A percentile compares a stretch with the other conserved stretches of the same genome.
Conservation (phyloP, 2,329 filamentous ascomycete species). For the Rhynchosporium secalis region DNA sequence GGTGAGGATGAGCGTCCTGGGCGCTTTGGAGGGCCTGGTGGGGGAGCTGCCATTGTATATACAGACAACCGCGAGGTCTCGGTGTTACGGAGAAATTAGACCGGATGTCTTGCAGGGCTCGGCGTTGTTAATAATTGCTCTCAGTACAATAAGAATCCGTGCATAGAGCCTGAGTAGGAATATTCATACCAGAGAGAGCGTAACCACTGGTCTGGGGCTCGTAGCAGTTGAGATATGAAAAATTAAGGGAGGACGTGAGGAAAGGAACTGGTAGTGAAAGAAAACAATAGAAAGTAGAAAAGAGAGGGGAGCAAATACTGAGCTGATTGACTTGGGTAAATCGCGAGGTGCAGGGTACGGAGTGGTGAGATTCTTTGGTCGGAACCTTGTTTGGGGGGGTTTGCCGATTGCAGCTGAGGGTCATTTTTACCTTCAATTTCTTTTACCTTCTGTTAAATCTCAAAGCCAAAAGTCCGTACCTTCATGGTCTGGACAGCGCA, state of each 20-base stretch:
- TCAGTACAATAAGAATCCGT: constrained; percentile 5
- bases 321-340: constrained; percentile 15
- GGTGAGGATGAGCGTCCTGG: neutral
- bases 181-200: neutral
- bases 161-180: neutral
- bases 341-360: constrained; percentile 16
- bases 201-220: neutral
- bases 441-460: neutral
- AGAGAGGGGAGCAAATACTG: neutral
- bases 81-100: neutral
- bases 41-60: neutral
- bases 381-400: constrained; percentile 11
- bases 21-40: neutral
- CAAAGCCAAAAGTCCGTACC: constrained; percentile 2
- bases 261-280: no score
- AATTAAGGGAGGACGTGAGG: neutral
- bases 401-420: constrained; percentile 2
- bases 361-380: constrained; percentile 16
- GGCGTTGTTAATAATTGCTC: neutral
- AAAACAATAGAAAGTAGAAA: neutral
- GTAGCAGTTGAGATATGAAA: neutral
- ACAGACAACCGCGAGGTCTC: neutral
- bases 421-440: neutral
- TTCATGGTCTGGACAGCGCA: neutral
- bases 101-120: constrained; percentile 3